These are phyloP conservation scores for Neofusicoccum laricinum DNA, from an alignment of 2,329 filamentous ascomycete genomes.

Conservation along the genomic window DNA sequence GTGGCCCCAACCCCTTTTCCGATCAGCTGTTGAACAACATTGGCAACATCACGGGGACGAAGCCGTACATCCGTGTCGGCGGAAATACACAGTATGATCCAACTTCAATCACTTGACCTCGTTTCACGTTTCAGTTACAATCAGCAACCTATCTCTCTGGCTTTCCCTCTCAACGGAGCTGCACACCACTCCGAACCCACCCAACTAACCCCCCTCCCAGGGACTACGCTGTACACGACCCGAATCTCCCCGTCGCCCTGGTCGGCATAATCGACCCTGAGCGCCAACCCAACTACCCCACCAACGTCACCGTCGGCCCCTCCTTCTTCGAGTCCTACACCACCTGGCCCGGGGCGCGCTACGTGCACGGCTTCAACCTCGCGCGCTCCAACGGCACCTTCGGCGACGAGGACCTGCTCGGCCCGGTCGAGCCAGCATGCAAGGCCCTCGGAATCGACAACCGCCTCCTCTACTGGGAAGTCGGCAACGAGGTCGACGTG, in stretches of 20 bases:
- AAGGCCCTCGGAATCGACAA: conserved; percentile 49
- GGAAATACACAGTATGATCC: conserved; percentile 58
- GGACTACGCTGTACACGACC: conserved; percentile 61
- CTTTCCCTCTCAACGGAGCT: background rate
- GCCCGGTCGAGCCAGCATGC: conserved; percentile 57
- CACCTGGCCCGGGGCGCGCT: conserved; percentile 56
- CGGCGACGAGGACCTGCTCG: conserved; percentile 52
- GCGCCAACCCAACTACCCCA: conserved; percentile 58
- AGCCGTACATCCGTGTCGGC: conserved; percentile 61
- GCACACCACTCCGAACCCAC: too few relatives aligned
- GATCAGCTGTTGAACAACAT: conserved; percentile 60
- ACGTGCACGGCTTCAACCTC: conserved; percentile 62
- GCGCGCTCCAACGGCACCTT: conserved; percentile 49
- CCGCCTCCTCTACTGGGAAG: conserved; percentile 57
- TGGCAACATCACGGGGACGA: conserved; percentile 52
- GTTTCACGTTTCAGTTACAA: too few relatives aligned
- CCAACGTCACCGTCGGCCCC: conserved; percentile 58
- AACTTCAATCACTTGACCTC: too few relatives aligned
- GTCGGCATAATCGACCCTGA: conserved; percentile 52
- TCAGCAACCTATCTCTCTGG: too few relatives aligned
- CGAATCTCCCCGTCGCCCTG: conserved; percentile 48
- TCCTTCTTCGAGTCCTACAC: conserved; percentile 62
- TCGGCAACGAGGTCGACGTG: conserved; percentile 64
- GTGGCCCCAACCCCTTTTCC: conserved; percentile 57
- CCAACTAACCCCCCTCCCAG: conserved; percentile 19